These are phyloP conservation scores for Mycosphaerella arachidis DNA, from an alignment of 2,329 filamentous ascomycete species.

Conservation along the genomic window DNA sequence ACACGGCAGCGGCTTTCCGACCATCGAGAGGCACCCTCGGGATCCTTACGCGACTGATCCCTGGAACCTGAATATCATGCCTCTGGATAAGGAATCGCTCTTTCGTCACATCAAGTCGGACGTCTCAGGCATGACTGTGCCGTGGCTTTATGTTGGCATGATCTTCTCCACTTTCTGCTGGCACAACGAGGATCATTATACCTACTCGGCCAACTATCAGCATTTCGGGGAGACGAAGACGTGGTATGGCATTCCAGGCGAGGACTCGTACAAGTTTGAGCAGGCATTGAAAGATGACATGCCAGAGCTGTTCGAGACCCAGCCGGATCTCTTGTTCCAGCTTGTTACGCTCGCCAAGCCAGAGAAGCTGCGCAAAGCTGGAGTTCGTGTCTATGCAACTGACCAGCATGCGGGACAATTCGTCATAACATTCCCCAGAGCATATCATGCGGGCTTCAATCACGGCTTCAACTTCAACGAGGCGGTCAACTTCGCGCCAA, in stretches of 20 bases:
- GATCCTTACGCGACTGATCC: slow-evolving; percentile 84
- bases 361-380: slow-evolving; percentile 86
- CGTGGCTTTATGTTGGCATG: slow-evolving; percentile 99
- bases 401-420: slow-evolving; percentile 95
- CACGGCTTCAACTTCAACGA: slow-evolving; percentile 99
- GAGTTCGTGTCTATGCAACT: slow-evolving; percentile 88
- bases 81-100: slow-evolving; percentile 82
- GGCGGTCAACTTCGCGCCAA: slow-evolving; percentile 93
- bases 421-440: slow-evolving; percentile 93
- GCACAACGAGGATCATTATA: slow-evolving; percentile 98
- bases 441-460: slow-evolving; percentile 97
- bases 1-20: slow-evolving; percentile 94
- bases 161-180: slow-evolving; percentile 99
- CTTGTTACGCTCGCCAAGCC: slow-evolving; percentile 93
- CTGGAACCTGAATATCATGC: slow-evolving; percentile 93
- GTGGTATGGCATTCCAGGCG: slow-evolving; percentile 95
- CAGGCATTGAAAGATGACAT: slow-evolving; percentile 92
- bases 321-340: slow-evolving; percentile 93
- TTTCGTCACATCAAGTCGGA: slow-evolving; percentile 98
- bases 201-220: slow-evolving; percentile 97
- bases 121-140: slow-evolving; percentile 98
- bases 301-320: slow-evolving; percentile 92
- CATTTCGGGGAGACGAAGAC: slow-evolving; percentile 98
- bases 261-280: slow-evolving; percentile 92
- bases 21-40: slow-evolving; percentile 81